Evolutionary conservation across 345 rosid species (phyloP), one percentile per base, ranked within the genome.

Genomic region (Capsella bursapastoris): DNA sequence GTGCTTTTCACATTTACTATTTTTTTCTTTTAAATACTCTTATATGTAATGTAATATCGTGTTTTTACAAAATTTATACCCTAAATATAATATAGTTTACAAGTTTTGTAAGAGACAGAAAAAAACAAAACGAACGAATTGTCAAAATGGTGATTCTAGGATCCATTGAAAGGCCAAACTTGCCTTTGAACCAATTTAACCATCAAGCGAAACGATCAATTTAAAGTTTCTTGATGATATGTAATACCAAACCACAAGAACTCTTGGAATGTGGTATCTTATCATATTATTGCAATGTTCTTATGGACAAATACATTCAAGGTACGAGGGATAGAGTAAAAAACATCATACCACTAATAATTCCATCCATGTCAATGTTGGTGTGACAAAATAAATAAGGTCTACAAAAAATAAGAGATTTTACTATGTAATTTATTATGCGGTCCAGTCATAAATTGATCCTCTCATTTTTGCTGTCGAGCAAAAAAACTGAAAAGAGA

Each of bases 361-460:
- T 37, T 32, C 22, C 34, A 53, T n/a, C 48, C 69, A 66, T 50
- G 70, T 66, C 59, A 50, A 35, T 37, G 48, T 4, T 49, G 59
- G 58, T 4, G 60, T 31, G 12, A 4, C 16, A 38, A 3, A 22
- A 15, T 57, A 12, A 40, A 57, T 40, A 3, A 11, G 4, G 16
- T 25, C 4, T 27, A 18, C 37, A 22, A 62, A n/a, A n/a, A 13
- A 13, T 40, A 22, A 41, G 32, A 25, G 11, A 18, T 3, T 10
- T 59, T 38, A 35, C 3, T 16, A 50, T 50, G 56, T 50, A 50
- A 52, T 6, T 22, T 60, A 13, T 1, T 41, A 25, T 41, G 51
- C 16, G 47, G 47, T 37, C 61, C 5, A 37, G 5, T 57, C 27
- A n/a, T 34, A 15, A 27, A 11, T 52, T 15, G 32, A 27, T 29